Evolutionary conservation across 2,329 filamentous ascomycete species (phyloP), one percentile per base, ranked within the genome.

Genomic region (Verticillium dahliae): DNA sequence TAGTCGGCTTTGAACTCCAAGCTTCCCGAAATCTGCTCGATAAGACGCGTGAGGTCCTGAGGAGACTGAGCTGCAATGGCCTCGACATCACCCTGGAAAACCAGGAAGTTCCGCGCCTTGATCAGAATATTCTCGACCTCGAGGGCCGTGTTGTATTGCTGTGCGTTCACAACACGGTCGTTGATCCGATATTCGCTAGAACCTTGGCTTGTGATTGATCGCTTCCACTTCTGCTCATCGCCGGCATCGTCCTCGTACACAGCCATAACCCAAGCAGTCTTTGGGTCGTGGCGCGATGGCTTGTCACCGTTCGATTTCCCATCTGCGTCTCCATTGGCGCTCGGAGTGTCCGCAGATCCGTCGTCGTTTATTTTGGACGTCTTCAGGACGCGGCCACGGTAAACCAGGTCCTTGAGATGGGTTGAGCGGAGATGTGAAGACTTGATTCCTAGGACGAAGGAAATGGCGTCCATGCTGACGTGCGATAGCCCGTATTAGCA

Each of bases 1-100:
- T 99, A 99, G 68, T 97, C 92, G 10, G 87, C 85, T 76, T 98
- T 98, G 77, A 93, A 91, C 69, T 99, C 95, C 59, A 98, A 77
- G 74, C 93, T 97, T 56, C 95, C 95, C 1, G 94, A 98, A 65
- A 99, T 98, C 75, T 98, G 95, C 77, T 99, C 95, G 61, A 99
- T 96, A 58, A 99, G 80, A 58, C 91, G 86, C 0, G 95, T 99
- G 45, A 99, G 84, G 70, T 98, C 95, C 68, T 92, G 93, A 0
- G 95, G 92, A 1, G 92, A 96, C 73, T 98, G 95, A 7, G 92
- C 92, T 1, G 95, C 96, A 70, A 99, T 97, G 31, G 92, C 91
- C 75, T 99, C 95, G 18, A 99, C 94, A 72, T 99, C 95, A 67
- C 95, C 96, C 75, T 99, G 95, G 74, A 99, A 99, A 39, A 99